Base-by-base conservation (phyloP, 352 stramenopile genomes). In the Phytopythium cucurbitacearum region DNA sequence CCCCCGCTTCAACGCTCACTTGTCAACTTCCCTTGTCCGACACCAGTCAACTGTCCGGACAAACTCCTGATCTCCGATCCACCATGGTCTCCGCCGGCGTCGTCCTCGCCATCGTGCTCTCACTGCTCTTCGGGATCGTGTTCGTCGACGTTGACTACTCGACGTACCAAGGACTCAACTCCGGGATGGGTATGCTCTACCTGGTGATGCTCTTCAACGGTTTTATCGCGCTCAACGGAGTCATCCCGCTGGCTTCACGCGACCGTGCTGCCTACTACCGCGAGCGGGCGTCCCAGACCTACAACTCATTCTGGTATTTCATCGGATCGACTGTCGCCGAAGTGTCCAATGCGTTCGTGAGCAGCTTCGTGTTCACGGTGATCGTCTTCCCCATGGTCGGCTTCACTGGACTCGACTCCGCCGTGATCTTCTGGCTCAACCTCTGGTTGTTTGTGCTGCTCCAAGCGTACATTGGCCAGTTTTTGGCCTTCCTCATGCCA, bases 231-330 rank as follows among this genome's bases (percentile, higher is more conserved):
- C 76, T 93, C 42, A 70, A 91, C 40, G 82, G 65, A 3, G 72
- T 85, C 2, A 43, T 96, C 5, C 71, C 83, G 7, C 64, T 93
- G 12, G 82, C 90, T 43, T 65, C 84, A 53, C 65, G 73, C 46
- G 83, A 96, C 53, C 71, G 48, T 10, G 40, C 59, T 15, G 78
- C 84, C 38, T 98, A 85, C 51, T 97, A 97, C 70, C 66, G 87
- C 7, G 87, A 97, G 59, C 82, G 86, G 21, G 71, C 76, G 12
- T 77, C 80, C 6, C 55, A 85, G 42, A 96, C 89, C 58, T 97
- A 97, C 56, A 64, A 79, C 40, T 56, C 76, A 10, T 60, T 65
- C 28, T 72, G 80, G 47, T 85, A 96, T 41, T 68, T 68, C 33
- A 28, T 28, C 21, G 21, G 21, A 28, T 28, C 21, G 8, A 86